phyloP scores from a whole-genome alignment of 2,329 filamentous ascomycete species.

The Colletotrichum sp. region DNA sequence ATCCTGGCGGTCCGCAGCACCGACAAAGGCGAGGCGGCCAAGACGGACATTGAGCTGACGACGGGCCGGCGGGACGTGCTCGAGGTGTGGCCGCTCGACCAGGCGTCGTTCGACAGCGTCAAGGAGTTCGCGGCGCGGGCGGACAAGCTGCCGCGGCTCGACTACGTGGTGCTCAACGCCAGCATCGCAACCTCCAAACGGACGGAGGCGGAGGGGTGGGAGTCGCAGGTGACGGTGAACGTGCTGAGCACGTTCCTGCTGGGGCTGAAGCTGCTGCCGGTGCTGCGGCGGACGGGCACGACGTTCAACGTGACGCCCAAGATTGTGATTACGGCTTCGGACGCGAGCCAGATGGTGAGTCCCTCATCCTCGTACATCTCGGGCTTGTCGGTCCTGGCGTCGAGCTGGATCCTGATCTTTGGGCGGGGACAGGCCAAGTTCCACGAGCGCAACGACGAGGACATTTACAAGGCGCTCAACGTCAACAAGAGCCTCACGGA shows the following conservation, averaged over 20 bases:
- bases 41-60: conserved; percentile 31
- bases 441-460: conserved; percentile 30
- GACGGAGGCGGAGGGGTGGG: conserved; percentile 40
- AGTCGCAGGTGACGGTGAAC: conserved; percentile 50
- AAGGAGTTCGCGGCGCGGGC: conserved; percentile 37
- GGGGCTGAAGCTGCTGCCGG: conserved; percentile 46
- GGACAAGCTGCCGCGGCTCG: conserved; percentile 36
- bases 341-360: conserved; percentile 33
- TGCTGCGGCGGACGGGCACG: conserved; percentile 39
- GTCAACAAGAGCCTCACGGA: conserved; percentile 30
- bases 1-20: conserved; percentile 46
- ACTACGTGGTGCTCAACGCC: conserved; percentile 42
- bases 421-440: conserved; percentile 33
- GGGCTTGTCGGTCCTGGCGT: neutral
- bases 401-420: neutral
- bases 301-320: conserved; percentile 37
- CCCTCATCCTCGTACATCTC: neutral
- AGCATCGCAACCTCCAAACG: conserved; percentile 25
- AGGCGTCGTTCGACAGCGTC: conserved; percentile 30
- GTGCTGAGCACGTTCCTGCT: conserved; percentile 52
- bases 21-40: conserved; percentile 46
- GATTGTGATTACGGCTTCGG: conserved; percentile 44
- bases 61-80: conserved; percentile 26
- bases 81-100: conserved; percentile 51
- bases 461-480: conserved; percentile 38